Conservation (phyloP, 805 yeast genomes). For the Candida patagonica region DNA sequence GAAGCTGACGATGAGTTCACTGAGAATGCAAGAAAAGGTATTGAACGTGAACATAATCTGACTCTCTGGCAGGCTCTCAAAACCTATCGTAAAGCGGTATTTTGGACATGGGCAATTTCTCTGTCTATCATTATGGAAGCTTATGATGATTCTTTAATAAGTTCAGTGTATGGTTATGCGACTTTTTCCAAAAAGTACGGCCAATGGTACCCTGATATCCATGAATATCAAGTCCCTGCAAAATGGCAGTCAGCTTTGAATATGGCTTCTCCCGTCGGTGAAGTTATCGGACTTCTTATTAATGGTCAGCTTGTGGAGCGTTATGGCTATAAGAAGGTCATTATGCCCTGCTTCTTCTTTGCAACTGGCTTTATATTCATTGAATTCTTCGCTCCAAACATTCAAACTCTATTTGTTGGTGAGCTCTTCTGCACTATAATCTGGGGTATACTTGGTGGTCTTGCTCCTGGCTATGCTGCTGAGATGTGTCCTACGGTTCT, state of each 20-base stretch:
- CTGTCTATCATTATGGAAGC: conserved; percentile 43
- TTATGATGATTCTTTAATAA: conserved; percentile 35
- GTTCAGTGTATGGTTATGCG: conserved; percentile 38
- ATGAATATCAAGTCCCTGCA: conserved; percentile 28
- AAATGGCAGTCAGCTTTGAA: conserved; percentile 17
- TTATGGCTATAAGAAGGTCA: conserved; percentile 34
- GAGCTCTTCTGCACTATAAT: conserved; percentile 33
- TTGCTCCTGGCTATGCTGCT: conserved; percentile 44
- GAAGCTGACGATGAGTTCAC: conserved; percentile 6
- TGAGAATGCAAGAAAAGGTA: conserved; percentile 11
- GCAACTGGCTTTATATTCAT: conserved; percentile 35
- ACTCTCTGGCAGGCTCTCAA: conserved; percentile 19
- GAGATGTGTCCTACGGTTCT: conserved; percentile 46
- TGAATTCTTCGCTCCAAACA: conserved; percentile 36
- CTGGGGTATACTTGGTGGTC: conserved; percentile 45
- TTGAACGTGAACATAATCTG: conserved; percentile 14
- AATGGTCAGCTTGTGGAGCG: conserved; percentile 38
- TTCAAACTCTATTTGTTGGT: conserved; percentile 30
- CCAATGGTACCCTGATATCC: conserved; percentile 4
- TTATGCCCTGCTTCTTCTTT: conserved; percentile 24
- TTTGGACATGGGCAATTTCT: conserved; percentile 40
- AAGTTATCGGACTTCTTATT: conserved; percentile 36
- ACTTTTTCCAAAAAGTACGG: conserved; percentile 37
- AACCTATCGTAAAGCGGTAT: conserved; percentile 35
- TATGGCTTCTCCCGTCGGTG: conserved; percentile 27